Evolutionary conservation across 2,329 filamentous ascomycete species (phyloP).

Genomic region (Xylaria arbuscula): DNA sequence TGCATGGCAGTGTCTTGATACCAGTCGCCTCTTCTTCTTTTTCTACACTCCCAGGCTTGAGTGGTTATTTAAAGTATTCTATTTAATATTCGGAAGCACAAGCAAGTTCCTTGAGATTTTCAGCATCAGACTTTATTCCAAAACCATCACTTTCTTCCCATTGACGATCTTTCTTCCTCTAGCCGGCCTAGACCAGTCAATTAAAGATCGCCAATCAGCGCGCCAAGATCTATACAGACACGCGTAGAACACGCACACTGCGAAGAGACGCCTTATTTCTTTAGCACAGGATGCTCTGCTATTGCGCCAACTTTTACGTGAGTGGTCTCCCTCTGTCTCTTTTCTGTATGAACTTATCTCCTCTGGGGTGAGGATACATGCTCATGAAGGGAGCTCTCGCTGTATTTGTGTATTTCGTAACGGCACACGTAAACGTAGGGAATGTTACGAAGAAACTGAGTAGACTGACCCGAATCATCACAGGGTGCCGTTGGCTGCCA

Average conservation of each 20-base stretch:
- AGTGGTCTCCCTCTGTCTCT: slow-evolving; percentile 15
- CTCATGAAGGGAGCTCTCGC: neutral
- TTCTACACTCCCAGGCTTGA: too few relatives aligned
- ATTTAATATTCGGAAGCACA: too few relatives aligned
- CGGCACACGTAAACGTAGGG: too few relatives aligned
- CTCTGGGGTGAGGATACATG: neutral
- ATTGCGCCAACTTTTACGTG: slow-evolving; percentile 50
- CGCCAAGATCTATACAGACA: neutral
- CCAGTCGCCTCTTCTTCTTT: too few relatives aligned
- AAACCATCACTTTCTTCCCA: too few relatives aligned
- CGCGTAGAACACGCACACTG: neutral
- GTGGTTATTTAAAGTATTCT: too few relatives aligned
- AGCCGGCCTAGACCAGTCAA: neutral
- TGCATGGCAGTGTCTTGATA: too few relatives aligned
- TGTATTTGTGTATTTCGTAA: neutral
- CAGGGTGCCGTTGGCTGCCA: slow-evolving; percentile 47
- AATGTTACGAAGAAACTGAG: too few relatives aligned
- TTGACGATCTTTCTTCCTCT: too few relatives aligned
- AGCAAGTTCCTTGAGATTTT: too few relatives aligned
- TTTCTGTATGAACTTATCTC: neutral
- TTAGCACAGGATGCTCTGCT: slow-evolving; percentile 44
- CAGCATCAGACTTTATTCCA: too few relatives aligned
- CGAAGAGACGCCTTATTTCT: neutral
- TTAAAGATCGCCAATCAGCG: neutral
- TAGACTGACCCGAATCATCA: slow-evolving; percentile 7